A percentile compares a stretch with the other conserved stretches of the same genome.
Conservation (phyloP, 2,329 filamentous ascomycete genomes). For the Xylariaceae sp. region DNA sequence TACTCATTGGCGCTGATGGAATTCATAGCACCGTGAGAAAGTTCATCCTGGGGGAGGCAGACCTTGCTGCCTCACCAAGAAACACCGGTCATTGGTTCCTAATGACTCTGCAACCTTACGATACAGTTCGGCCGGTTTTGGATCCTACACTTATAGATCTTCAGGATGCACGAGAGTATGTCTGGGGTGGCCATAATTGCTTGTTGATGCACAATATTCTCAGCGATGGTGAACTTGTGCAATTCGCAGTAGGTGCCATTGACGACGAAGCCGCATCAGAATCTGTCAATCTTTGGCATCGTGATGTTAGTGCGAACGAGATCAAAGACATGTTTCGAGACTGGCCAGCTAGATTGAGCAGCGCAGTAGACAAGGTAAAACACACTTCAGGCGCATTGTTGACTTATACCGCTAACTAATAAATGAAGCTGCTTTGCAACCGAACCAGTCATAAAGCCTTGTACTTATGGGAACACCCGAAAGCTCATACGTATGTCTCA, state of each 20-base stretch:
- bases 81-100: conserved; percentile 22
- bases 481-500: conserved; percentile 15
- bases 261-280: conserved; percentile 10
- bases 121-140: conserved; percentile 14
- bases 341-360: conserved; percentile 18
- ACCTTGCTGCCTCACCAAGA: conserved; percentile 15
- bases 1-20: conserved; percentile 38
- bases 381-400: not conserved
- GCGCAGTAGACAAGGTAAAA: conserved; percentile 21
- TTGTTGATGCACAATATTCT: conserved; percentile 8
- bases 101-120: conserved; percentile 20
- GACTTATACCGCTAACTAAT: not conserved
- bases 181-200: conserved; percentile 14
- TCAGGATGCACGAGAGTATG: conserved; percentile 22
- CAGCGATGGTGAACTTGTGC: not conserved
- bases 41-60: conserved; percentile 29
- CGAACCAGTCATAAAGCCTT: conserved; percentile 14
- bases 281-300: conserved; percentile 14
- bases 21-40: conserved; percentile 37
- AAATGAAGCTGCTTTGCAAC: conserved; percentile 6
- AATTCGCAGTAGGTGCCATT: not conserved
- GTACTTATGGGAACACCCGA: conserved; percentile 23
- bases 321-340: conserved; percentile 16
- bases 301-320: conserved; percentile 13
- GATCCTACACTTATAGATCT: conserved; percentile 12